Evolutionary conservation across 257 asterid species (phyloP), one percentile per base, ranked within the genome.

Genomic region (Plantago ovata): DNA sequence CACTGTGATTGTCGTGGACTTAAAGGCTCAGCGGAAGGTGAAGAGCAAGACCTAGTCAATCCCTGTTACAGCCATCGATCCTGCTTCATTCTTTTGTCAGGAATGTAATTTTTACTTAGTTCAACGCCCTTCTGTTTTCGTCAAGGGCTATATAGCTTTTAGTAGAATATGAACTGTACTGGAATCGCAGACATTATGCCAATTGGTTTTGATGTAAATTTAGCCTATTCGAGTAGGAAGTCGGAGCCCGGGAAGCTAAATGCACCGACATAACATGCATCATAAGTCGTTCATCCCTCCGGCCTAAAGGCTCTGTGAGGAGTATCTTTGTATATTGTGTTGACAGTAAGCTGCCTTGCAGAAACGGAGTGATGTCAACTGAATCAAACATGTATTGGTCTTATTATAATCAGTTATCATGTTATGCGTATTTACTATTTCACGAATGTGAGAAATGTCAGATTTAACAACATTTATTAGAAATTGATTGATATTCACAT

Each of bases 1-100:
- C 47, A 66, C 85, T 1, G 81, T 91, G 22, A 69, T 91, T 13
- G 98, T 91, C 44, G 80, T 91, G 38, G 98, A 91, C 78, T 72
- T 91, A 78, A 91, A 85, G 72, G 70, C 90, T 52, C 95, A 81
- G 62, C 71, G 94, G 58, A 91, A 83, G 75, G 60, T 77, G 21
- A 91, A 87, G 80, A 68, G 11, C 67, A 83, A 62, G 72, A 62
- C 79, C 40, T 82, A 68, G 78, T 51, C 50, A 48, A 15, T 18
- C 11, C 21, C 55, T 9, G 23, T 64, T 53, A 33, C 38, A 22
- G 20, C 32, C 45, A 51, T 49, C 32, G 41, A 51, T 49, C 53
- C 36, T 51, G 36, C 43, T 65, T 18, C 41, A 38, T 62, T 69
- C 49, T 45, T 45, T 38, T 33, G 56, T 16, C 54, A 46, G 23